Evolutionary conservation across 805 yeast species (phyloP), one percentile per base, ranked within the genome.

Genomic region (Metschnikowia gelsemii): DNA sequence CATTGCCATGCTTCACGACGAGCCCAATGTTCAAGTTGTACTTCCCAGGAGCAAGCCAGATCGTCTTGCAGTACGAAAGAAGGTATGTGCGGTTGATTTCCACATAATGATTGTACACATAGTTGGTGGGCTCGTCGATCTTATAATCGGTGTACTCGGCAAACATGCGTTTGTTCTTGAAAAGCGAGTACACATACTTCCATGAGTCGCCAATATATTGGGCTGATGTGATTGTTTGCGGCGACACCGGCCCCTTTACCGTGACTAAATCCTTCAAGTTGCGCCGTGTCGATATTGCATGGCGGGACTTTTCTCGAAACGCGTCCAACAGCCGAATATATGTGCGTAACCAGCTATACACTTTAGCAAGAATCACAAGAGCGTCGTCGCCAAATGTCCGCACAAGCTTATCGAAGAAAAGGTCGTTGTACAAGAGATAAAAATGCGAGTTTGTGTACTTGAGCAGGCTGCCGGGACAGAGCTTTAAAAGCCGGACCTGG

Each of bases 11-110:
- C 38, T 75, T 74, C n/a, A 78, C 61, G 5, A 76, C 73, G 19
- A 78, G 54, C 0, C 79, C 82, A 37, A 76, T 68, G 32, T 76
- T 70, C 21, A 77, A 54, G 47, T 76, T 76, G 54, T 78, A 78
- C 11, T 56, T 53, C 3, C 79, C 82, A 0, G 76, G 73, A 1
- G 76, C 58, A 16, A 78, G 54, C 66, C 75, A 69, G 5, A 76
- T 53, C 1, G 62, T 55, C 45, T 76, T 76, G 11, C 61, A 50
- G 45, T 72, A 75, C 14, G 76, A 73, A 13, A 76, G 62, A 21
- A 75, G 55, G 51, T 76, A 76, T 0, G 80, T 73, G 40, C 75
- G 56, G 47, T 76, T 73, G 30, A 76, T 66, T 42, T 72, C 76
- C 28, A 76, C 72, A 52, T 63, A 66, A 42, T 72, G 73, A 33